Evolutionary conservation across 2,329 filamentous ascomycete genomes (phyloP).

Genomic region (Aspergillus puulaauensis): DNA sequence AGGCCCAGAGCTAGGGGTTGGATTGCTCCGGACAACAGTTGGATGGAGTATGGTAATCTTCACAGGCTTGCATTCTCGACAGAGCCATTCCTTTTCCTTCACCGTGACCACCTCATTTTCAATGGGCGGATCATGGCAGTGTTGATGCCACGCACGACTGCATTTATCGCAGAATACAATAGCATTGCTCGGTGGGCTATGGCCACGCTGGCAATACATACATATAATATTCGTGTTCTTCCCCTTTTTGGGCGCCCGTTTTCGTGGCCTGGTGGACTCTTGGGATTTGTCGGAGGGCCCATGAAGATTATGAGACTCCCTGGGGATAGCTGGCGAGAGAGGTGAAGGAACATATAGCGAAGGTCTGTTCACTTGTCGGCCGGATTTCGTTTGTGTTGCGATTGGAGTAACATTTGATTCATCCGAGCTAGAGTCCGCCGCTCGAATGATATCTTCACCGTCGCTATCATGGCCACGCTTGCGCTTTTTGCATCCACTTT

Average conservation of each 20-base stretch:
- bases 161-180: constrained; percentile 87
- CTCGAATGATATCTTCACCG: constrained; percentile 33
- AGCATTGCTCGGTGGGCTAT: constrained; percentile 70
- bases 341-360: constrained; percentile 60
- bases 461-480: constrained; percentile 29
- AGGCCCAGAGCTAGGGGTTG: constrained; percentile 9
- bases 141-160: constrained; percentile 76
- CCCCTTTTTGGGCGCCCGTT: constrained; percentile 49
- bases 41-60: constrained; percentile 44
- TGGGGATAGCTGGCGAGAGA: constrained; percentile 25
- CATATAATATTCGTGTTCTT: constrained; percentile 56
- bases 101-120: constrained; percentile 67
- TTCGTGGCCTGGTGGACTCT: constrained; percentile 54
- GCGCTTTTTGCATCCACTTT: constrained; percentile 23
- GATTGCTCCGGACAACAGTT: constrained; percentile 34
- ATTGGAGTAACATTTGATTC: constrained; percentile 52
- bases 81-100: constrained; percentile 70
- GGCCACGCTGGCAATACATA: constrained; percentile 69
- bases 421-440: constrained; percentile 38
- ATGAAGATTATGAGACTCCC: constrained; percentile 15
- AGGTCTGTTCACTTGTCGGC: constrained; percentile 66
- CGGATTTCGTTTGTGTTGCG: constrained; percentile 71
- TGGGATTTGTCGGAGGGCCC: constrained; percentile 13
- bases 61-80: constrained; percentile 59
- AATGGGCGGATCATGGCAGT: constrained; percentile 75